Evolutionary conservation across 148 eudicot species (phyloP), one percentile per base, ranked within the genome.

Genomic region (Cornus controversa): DNA sequence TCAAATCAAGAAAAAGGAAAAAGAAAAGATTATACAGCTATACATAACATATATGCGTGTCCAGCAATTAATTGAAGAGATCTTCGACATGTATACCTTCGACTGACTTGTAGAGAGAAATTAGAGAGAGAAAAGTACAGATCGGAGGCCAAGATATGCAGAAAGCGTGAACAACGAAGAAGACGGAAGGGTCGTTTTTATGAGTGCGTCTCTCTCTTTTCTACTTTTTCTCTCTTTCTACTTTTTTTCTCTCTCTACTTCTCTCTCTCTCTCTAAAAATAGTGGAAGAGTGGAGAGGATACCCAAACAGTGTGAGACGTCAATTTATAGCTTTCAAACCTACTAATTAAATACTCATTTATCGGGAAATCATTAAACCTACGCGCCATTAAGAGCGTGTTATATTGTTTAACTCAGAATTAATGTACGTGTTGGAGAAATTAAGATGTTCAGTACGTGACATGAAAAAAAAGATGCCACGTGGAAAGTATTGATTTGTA

Each of bases 51-150:
- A 64, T 31, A 29, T 5, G 20, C 11, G 20, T 54, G 34, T 66
- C 40, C 24, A 74, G 31, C 58, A 37, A 36, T 4, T 6, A 63
- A 66, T 58, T 13, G 24, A 16, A 80, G n/a, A 26, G 68, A 63
- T 13, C 54, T 36, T 22, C n/a, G 36, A 2, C 58, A 13, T 31
- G 11, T 54, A 29, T 60, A 77, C 80, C 69, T 70, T 62, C n/a
- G 45, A 27, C 26, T 60, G 69, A 70, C 40, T 60, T 3, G n/a
- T 14, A 67, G 64, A 57, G 74, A 80, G 74, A 68, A 18, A n/a
- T n/a, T n/a, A n/a, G n/a, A n/a, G n/a, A n/a, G n/a, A n/a, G n/a
- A n/a, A 29, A 8, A n/a, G 24, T 11, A 68, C 2, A 71, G 74
- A 70, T 42, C 57, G 54, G 22, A 40, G 60, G 63, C 7, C 66